A percentile compares a stretch with the other conserved stretches of the same genome.
Evolutionary conservation across 1,284 basidiomycete species (phyloP).

Genomic region (Gomphus bonarii): DNA sequence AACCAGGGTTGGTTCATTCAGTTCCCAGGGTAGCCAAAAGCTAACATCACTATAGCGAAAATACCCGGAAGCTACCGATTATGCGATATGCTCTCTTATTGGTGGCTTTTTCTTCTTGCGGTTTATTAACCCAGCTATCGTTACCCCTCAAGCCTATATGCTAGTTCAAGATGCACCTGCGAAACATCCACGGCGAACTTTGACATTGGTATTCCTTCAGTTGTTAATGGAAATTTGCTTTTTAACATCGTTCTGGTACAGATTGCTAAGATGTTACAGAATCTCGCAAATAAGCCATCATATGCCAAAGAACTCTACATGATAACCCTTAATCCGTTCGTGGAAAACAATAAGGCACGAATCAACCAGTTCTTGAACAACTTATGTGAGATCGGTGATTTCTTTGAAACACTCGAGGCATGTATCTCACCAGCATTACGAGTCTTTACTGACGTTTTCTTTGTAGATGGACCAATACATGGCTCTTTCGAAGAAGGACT

Average conservation of each 20-base stretch:
- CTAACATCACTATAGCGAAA: constrained; percentile 56
- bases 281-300: constrained; percentile 96
- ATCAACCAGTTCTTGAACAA: constrained; percentile 97
- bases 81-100: constrained; percentile 95
- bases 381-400: constrained; percentile 97
- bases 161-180: constrained; percentile 95
- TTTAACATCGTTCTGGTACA: constrained; percentile 21
- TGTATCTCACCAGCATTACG: constrained; percentile 24
- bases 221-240: too few relatives aligned
- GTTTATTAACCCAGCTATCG: constrained; percentile 99
- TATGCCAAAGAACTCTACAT: constrained; percentile 98
- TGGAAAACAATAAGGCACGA: constrained; percentile 94
- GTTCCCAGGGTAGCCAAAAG: background rate
- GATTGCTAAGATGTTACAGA: constrained; percentile 99
- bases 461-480: constrained; percentile 97
- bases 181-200: constrained; percentile 90
- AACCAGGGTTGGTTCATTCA: constrained; percentile 59
- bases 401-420: constrained; percentile 95
- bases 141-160: constrained; percentile 99
- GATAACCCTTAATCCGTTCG: constrained; percentile 96
- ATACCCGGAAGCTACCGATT: constrained; percentile 96
- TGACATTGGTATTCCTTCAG: constrained; percentile 66
- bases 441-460: constrained; percentile 6
- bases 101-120: constrained; percentile 99
- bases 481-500: constrained; percentile 97